Percentiles rank a stretch among this genome's conserved stretches.
phyloP scores from a whole-genome alignment of 371 early-diverging fungal species.

The Batkoa obscura region DNA sequence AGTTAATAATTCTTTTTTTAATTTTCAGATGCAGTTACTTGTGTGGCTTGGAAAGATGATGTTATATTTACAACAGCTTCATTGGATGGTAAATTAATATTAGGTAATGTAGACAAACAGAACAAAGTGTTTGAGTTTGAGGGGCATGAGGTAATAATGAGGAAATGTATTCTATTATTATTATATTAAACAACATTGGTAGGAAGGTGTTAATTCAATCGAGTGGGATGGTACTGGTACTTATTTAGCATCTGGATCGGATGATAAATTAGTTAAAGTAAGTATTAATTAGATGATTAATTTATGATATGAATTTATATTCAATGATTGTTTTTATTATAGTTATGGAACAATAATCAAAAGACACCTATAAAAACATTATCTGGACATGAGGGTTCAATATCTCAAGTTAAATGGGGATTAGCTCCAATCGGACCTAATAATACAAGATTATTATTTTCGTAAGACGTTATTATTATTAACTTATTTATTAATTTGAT shows the following conservation, averaged over 20 bases:
- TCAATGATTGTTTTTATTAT: neutral
- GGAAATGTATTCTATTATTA: slow-evolving; percentile 6
- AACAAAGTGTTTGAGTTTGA: slow-evolving; percentile 44
- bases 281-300: slow-evolving; percentile 6
- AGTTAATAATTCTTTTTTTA: neutral
- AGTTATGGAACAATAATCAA: slow-evolving; percentile 16
- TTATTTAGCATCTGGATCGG: slow-evolving; percentile 76
- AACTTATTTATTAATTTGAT: slow-evolving; percentile 10
- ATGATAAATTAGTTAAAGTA: slow-evolving; percentile 74
- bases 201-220: slow-evolving; percentile 71
- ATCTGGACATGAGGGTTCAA: slow-evolving; percentile 49
- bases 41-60: slow-evolving; percentile 87
- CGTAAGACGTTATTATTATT: neutral
- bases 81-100: slow-evolving; percentile 55
- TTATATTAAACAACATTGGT: neutral
- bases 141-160: slow-evolving; percentile 38
- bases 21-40: slow-evolving; percentile 40
- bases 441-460: slow-evolving; percentile 13
- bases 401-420: slow-evolving; percentile 60
- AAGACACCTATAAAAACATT: slow-evolving; percentile 34
- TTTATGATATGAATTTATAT: slow-evolving; percentile 14
- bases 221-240: slow-evolving; percentile 69
- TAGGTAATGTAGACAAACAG: slow-evolving; percentile 48
- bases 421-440: slow-evolving; percentile 20
- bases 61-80: slow-evolving; percentile 81